A percentile compares a stretch with the other conserved stretches of the same genome.
Evolutionary conservation across 2,329 filamentous ascomycete species (phyloP).

Genomic region (Atkinsonella texensis): DNA sequence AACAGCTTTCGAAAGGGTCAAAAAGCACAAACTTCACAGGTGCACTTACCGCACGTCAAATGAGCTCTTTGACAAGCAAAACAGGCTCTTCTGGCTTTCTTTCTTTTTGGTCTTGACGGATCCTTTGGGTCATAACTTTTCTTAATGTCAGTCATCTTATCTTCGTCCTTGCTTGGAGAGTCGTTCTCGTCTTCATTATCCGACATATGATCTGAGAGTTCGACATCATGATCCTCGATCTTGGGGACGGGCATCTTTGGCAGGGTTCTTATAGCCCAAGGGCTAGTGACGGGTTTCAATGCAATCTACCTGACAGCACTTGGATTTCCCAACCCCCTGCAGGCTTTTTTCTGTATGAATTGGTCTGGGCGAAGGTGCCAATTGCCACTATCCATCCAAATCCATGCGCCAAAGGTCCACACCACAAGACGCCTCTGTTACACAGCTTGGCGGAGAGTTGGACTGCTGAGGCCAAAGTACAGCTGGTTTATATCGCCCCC

Average conservation of each 20-base stretch:
- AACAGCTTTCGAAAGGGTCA: too few species aligned
- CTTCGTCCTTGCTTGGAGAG: slow-evolving; percentile 32
- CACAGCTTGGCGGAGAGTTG: slow-evolving; percentile 17
- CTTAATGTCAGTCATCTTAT: slow-evolving; percentile 42
- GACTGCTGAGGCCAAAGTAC: slow-evolving; percentile 17
- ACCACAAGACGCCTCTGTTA: slow-evolving; percentile 19
- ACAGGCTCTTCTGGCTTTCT: slow-evolving; percentile 92
- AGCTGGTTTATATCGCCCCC: slow-evolving; percentile 20
- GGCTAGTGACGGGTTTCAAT: background rate
- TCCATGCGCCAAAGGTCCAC: slow-evolving; percentile 21
- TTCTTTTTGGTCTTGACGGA: slow-evolving; percentile 74
- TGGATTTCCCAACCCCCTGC: slow-evolving; percentile 1
- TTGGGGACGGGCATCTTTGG: slow-evolving; percentile 41
- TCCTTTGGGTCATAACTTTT: slow-evolving; percentile 79
- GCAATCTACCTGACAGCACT: background rate
- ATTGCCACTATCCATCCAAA: slow-evolving; percentile 11
- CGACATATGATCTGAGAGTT: slow-evolving; percentile 47
- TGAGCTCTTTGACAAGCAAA: slow-evolving; percentile 96
- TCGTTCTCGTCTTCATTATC: slow-evolving; percentile 47
- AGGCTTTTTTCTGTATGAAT: slow-evolving; percentile 1
- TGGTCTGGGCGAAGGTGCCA: slow-evolving; percentile 11
- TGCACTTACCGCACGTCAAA: slow-evolving; percentile 85
- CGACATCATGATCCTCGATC: slow-evolving; percentile 38
- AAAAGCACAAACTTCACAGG: background rate
- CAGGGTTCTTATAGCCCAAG: slow-evolving; percentile 34